Percentiles rank a stretch among this genome's conserved stretches.
Evolutionary conservation across 306 rosid species (phyloP).

Genomic region (Datisca glomerata): DNA sequence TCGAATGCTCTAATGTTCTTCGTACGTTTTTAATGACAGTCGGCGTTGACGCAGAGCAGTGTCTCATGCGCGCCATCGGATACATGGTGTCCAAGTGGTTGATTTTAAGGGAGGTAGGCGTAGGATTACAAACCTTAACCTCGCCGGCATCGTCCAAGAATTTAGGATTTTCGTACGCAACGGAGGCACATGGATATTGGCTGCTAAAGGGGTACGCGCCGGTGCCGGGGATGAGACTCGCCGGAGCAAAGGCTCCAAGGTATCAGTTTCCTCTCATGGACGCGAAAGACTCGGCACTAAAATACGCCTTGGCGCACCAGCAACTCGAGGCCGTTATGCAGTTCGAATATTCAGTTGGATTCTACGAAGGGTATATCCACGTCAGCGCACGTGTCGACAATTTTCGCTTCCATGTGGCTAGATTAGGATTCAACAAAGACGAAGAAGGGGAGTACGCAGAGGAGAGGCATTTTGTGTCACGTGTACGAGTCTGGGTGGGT

Average conservation of each 20-base stretch:
- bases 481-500: constrained; percentile 71
- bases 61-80: constrained; percentile 83
- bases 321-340: constrained; percentile 77
- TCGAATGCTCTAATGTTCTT: constrained; percentile 35
- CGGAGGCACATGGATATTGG: constrained; percentile 77
- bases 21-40: constrained; percentile 52
- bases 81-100: constrained; percentile 68
- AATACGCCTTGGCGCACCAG: constrained; percentile 70
- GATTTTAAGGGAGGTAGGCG: constrained; percentile 36
- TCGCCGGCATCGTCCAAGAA: constrained; percentile 13
- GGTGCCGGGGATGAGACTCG: constrained; percentile 49
- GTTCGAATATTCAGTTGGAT: constrained; percentile 56
- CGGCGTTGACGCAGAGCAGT: constrained; percentile 67
- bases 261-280: constrained; percentile 31
- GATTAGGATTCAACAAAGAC: constrained; percentile 33
- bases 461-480: constrained; percentile 64
- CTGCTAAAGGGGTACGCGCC: constrained; percentile 72
- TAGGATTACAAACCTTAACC: constrained; percentile 39
- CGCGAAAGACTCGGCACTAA: constrained; percentile 48
- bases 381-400: constrained; percentile 74
- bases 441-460: constrained; percentile 36
- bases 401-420: constrained; percentile 52
- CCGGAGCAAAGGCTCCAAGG: no score
- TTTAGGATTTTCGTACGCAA: constrained; percentile 48
- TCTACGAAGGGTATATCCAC: constrained; percentile 49